phyloP scores from a whole-genome alignment of 2,329 filamentous ascomycete species.

The Epichloe coenophiala region DNA sequence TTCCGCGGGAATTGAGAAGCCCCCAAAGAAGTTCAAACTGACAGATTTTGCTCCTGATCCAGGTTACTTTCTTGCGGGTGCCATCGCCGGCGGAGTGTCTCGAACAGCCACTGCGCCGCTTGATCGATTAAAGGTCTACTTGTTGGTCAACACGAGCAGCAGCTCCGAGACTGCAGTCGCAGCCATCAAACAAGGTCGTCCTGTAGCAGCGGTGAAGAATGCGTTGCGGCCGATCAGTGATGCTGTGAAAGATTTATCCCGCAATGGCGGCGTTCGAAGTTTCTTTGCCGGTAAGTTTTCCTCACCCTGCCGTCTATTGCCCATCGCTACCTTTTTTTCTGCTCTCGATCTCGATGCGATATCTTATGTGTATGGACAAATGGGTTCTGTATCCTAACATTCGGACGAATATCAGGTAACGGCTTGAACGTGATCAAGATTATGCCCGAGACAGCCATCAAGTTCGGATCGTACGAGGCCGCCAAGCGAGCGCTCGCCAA shows the following conservation, averaged over 20 bases:
- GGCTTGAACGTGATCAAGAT: conserved; percentile 95
- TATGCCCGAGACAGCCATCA: conserved; percentile 96
- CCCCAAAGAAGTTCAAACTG: conserved; percentile 36
- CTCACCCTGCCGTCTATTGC: background rate
- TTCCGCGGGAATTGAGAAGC: conserved; percentile 22
- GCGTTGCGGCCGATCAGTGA: conserved; percentile 56
- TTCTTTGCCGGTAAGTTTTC: conserved; percentile 70
- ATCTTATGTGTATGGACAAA: background rate
- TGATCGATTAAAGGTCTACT: conserved; percentile 92
- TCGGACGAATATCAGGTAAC: conserved; percentile 49
- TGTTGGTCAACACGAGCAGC: conserved; percentile 71
- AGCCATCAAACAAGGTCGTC: conserved; percentile 57
- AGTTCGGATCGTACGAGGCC: conserved; percentile 95
- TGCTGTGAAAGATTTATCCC: conserved; percentile 69
- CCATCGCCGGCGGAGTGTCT: conserved; percentile 85
- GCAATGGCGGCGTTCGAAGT: conserved; percentile 71
- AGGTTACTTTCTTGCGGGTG: conserved; percentile 98
- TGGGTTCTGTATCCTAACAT: background rate
- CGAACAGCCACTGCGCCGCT: conserved; percentile 90
- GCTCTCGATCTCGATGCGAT: background rate
- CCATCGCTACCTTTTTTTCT: background rate
- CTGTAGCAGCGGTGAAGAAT: conserved; percentile 49
- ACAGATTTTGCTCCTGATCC: conserved; percentile 63
- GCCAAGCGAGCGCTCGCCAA: conserved; percentile 77
- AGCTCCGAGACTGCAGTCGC: conserved; percentile 40